Conservation (phyloP, 345 rosid genomes). For the Euphorbia peplus region DNA sequence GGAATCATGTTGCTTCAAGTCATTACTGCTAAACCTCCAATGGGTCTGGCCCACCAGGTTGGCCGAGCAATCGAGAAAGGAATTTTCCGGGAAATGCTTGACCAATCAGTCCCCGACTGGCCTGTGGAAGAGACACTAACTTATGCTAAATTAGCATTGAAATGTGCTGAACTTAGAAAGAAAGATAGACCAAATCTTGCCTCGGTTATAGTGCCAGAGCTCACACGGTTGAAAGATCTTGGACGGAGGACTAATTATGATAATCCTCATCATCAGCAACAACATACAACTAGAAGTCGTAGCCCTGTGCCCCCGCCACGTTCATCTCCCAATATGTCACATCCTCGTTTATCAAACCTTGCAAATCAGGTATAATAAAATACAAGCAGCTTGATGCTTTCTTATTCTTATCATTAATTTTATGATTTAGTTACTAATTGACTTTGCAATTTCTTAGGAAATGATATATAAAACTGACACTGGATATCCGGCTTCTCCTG, state of each 20-base stretch:
- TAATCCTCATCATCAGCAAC: conserved; percentile 18
- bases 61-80: conserved; percentile 60
- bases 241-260: conserved; percentile 19
- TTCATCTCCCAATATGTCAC: conserved; percentile 7
- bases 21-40: conserved; percentile 74
- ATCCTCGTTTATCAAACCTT: conserved; percentile 8
- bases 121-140: conserved; percentile 62
- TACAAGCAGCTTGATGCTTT: conserved; percentile 5
- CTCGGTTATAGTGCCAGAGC: conserved; percentile 63
- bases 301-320: conserved; percentile 6
- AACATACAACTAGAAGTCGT: neutral
- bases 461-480: neutral
- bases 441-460: conserved; percentile 14
- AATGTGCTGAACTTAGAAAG: conserved; percentile 74
- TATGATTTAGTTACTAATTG: too few species aligned
- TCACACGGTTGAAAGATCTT: conserved; percentile 52
- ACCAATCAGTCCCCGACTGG: conserved; percentile 61
- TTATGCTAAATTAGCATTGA: conserved; percentile 58
- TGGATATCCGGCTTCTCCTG: neutral
- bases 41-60: conserved; percentile 86
- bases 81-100: conserved; percentile 58
- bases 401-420: conserved; percentile 1
- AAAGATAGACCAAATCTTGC: conserved; percentile 83
- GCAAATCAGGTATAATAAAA: neutral
- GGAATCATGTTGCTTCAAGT: conserved; percentile 85